These are phyloP conservation scores for Clonostachys sp. DNA, from an alignment of 2,329 filamentous ascomycete genomes.

Conservation along the genomic window DNA sequence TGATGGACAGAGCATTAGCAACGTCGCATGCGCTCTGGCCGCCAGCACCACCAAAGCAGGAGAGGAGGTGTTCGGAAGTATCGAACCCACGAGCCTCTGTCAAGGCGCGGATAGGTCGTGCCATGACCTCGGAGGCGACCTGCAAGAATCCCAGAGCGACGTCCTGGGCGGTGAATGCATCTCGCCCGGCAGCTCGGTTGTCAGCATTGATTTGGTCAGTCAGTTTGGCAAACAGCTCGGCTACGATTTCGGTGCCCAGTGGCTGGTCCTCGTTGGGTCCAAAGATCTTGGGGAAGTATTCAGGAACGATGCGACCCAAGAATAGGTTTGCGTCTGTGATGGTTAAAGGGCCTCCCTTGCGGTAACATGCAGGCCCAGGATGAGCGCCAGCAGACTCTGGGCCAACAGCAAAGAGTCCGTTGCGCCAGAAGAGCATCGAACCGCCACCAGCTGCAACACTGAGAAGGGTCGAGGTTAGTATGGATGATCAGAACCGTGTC, in stretches of 20 bases:
- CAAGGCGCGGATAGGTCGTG: constrained; percentile 67
- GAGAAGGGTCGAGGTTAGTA: too few species aligned
- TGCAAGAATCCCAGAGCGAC: constrained; percentile 67
- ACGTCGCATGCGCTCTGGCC: constrained; percentile 51
- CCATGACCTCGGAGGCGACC: constrained; percentile 74
- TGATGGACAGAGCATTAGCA: constrained; percentile 31
- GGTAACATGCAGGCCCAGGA: constrained; percentile 66
- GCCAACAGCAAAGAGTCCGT: constrained; percentile 65
- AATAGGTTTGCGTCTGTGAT: constrained; percentile 70
- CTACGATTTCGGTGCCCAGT: constrained; percentile 29
- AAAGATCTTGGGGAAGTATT: constrained; percentile 67
- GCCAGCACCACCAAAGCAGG: constrained; percentile 65
- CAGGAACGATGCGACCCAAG: constrained; percentile 52
- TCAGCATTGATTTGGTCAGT: constrained; percentile 31
- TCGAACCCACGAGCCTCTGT: constrained; percentile 53
- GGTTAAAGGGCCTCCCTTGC: constrained; percentile 65
- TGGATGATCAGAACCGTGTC: too few species aligned
- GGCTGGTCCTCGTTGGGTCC: constrained; percentile 59
- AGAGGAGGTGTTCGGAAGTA: constrained; percentile 20
- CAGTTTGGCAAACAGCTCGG: constrained; percentile 28
- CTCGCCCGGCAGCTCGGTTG: constrained; percentile 10
- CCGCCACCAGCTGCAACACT: constrained; percentile 45
- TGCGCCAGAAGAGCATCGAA: constrained; percentile 56
- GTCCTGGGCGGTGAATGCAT: constrained; percentile 21
- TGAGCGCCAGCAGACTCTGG: constrained; percentile 68